phyloP scores from a whole-genome alignment of 148 eudicot genomes.

The Rhododendron kiyosumense region DNA sequence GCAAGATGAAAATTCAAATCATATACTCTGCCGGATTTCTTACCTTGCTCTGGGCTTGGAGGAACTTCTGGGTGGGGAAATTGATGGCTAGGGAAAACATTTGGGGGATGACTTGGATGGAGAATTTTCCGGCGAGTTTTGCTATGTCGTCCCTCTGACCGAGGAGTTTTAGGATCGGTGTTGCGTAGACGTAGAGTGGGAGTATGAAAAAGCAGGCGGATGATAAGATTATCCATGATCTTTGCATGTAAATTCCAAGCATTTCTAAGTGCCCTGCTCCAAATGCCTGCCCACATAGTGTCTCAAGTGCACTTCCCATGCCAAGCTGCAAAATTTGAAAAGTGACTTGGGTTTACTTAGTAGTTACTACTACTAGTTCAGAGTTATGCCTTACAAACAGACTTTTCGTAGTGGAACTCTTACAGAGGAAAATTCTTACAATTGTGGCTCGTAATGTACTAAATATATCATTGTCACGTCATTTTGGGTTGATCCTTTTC shows the following conservation, averaged over 20 bases:
- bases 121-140: conserved; percentile 59
- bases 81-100: conserved; percentile 88
- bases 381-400: background rate
- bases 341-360: background rate
- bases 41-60: conserved; percentile 75
- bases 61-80: conserved; percentile 83
- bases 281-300: conserved; percentile 89
- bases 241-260: conserved; percentile 92
- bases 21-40: background rate
- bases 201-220: conserved; percentile 47
- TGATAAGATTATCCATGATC: conserved; percentile 77
- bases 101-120: conserved; percentile 71
- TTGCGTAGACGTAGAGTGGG: conserved; percentile 71
- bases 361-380: background rate
- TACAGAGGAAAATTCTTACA: background rate
- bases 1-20: background rate
- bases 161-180: conserved; percentile 54
- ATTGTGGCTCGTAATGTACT: too few relatives aligned
- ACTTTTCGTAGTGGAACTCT: background rate
- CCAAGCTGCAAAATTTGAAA: conserved; percentile 55
- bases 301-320: conserved; percentile 95
- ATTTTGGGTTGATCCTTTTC: too few relatives aligned
- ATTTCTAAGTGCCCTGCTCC: conserved; percentile 85
- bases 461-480: too few relatives aligned
- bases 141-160: conserved; percentile 81